Evolutionary conservation across 345 rosid species (phyloP).

Genomic region (Salix caprea): DNA sequence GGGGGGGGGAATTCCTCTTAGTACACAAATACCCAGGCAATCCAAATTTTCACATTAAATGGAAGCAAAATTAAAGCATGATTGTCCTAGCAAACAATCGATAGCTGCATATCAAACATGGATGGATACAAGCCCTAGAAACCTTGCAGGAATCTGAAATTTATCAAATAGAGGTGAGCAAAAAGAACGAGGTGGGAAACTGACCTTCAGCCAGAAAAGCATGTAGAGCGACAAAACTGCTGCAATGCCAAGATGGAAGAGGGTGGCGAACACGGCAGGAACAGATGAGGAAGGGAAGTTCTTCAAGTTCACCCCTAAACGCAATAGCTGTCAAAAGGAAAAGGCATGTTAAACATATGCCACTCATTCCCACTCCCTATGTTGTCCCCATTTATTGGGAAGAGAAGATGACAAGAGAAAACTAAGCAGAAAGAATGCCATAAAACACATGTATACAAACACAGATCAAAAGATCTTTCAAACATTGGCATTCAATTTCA

Average conservation of each 20-base stretch:
- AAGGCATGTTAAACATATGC: not conserved
- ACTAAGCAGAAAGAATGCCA: not conserved
- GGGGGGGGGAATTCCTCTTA: not conserved
- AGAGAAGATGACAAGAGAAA: not conserved
- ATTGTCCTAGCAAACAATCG: not conserved
- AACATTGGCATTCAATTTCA: not conserved
- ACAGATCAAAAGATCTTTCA: not conserved
- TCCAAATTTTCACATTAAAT: not conserved
- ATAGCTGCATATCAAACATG: not conserved
- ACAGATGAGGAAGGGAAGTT: constrained; percentile 67
- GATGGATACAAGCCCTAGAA: not conserved
- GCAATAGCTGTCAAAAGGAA: constrained; percentile 46
- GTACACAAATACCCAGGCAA: not conserved
- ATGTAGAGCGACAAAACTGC: constrained; percentile 77
- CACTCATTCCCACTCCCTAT: not conserved
- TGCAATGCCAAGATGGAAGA: constrained; percentile 85
- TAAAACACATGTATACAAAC: not conserved
- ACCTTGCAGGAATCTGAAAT: not conserved
- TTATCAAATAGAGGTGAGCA: not conserved
- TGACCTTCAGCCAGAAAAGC: constrained; percentile 94
- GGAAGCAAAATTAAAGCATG: not conserved
- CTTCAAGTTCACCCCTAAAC: constrained; percentile 79
- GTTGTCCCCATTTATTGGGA: not conserved
- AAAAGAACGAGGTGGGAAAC: not conserved
- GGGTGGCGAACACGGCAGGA: constrained; percentile 60